phyloP scores from a whole-genome alignment of 352 stramenopile species.

The Globisporangium spiculum region DNA sequence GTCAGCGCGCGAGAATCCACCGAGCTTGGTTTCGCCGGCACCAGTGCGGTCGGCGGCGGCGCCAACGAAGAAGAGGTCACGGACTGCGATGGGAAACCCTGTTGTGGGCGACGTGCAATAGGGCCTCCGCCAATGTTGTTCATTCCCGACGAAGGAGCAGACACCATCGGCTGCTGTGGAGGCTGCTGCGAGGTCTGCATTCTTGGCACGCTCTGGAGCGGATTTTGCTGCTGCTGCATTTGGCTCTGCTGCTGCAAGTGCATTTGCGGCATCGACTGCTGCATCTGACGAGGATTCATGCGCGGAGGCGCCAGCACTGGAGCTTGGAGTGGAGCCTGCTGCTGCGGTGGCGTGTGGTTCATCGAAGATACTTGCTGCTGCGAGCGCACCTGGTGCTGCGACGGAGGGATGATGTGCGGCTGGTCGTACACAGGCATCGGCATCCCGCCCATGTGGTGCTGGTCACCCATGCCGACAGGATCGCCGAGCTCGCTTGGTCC shows the following conservation, averaged over 20 bases:
- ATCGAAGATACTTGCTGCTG: conserved; percentile 28
- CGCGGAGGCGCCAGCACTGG: conserved; percentile 17
- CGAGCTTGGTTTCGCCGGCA: conserved; percentile 35
- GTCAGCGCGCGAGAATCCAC: conserved; percentile 39
- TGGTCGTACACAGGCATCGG: conserved; percentile 60
- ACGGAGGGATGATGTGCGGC: conserved; percentile 45
- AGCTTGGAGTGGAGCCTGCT: conserved; percentile 28
- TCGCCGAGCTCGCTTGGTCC: conserved; percentile 48
- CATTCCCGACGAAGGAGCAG: conserved; percentile 12
- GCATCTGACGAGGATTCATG: conserved; percentile 21
- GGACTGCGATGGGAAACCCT: conserved; percentile 15
- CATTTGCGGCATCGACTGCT: conserved; percentile 22
- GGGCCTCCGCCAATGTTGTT: conserved; percentile 2
- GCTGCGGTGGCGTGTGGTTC: conserved; percentile 27
- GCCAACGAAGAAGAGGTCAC: conserved; percentile 25
- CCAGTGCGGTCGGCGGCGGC: conserved; percentile 30
- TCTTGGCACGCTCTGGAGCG: conserved; percentile 15
- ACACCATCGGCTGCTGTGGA: conserved; percentile 13
- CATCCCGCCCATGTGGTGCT: conserved; percentile 53
- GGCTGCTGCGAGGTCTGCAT: conserved; percentile 12
- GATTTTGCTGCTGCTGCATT: conserved; percentile 15
- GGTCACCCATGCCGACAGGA: conserved; percentile 36
- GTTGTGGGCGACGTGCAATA: conserved; percentile 12
- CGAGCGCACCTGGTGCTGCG: conserved; percentile 30
- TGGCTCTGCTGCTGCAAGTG: conserved; percentile 18